A percentile compares a stretch with the other conserved stretches of the same genome.
Conservation (phyloP, 805 yeast species). For the Candida koratica region DNA sequence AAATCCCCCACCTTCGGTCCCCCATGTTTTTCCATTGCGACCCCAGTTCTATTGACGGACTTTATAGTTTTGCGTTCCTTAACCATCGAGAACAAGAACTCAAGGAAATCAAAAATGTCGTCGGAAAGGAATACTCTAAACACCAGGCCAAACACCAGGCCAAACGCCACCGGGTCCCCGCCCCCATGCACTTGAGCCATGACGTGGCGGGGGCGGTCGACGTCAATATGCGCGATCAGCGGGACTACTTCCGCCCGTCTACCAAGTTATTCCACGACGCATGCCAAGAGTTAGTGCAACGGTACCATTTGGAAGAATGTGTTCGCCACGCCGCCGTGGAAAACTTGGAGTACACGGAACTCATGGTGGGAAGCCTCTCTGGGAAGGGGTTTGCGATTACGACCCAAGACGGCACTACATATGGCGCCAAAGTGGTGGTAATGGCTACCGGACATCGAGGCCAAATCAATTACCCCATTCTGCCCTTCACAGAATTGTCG, state of each 20-base stretch:
- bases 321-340: slow-evolving; percentile 33
- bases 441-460: slow-evolving; percentile 39
- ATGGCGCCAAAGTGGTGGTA: slow-evolving; percentile 31
- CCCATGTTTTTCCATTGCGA: slow-evolving; percentile 50
- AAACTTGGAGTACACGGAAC: slow-evolving; percentile 26
- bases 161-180: slow-evolving; percentile 14
- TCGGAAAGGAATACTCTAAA: slow-evolving; percentile 42
- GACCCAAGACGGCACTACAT: slow-evolving; percentile 31
- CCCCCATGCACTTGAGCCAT: slow-evolving; percentile 20
- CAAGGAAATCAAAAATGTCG: slow-evolving; percentile 40
- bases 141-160: slow-evolving; percentile 33
- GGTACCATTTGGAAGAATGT: slow-evolving; percentile 28
- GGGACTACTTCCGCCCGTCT: slow-evolving; percentile 43
- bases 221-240: slow-evolving; percentile 41
- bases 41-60: slow-evolving; percentile 41
- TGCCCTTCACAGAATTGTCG: slow-evolving; percentile 18
- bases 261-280: slow-evolving; percentile 37
- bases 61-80: slow-evolving; percentile 37
- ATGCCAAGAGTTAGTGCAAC: slow-evolving; percentile 29
- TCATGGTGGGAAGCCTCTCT: slow-evolving; percentile 21
- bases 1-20: slow-evolving; percentile 40
- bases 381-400: slow-evolving; percentile 29
- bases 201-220: slow-evolving; percentile 36
- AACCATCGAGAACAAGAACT: slow-evolving; percentile 32
- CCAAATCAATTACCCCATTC: slow-evolving; percentile 21